Percentiles rank a stretch among this genome's conserved stretches.
Evolutionary conservation across 1,139 yeast genomes (phyloP).

Genomic region (Schwanniomyces etchellsii): DNA sequence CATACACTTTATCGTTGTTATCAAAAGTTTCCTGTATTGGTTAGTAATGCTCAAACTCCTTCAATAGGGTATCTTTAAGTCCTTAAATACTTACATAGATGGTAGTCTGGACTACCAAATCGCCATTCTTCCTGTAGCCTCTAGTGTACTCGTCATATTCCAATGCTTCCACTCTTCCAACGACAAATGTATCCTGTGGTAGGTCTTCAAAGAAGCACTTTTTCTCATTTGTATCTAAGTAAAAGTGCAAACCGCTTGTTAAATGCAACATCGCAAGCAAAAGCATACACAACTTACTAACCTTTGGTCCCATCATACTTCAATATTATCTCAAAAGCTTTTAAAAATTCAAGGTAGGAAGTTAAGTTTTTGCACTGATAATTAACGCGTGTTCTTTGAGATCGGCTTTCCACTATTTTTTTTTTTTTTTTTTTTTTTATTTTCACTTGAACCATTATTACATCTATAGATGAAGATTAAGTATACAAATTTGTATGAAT

Average conservation of each 20-base stretch:
- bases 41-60: slow-evolving; percentile 10
- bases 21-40: slow-evolving; percentile 39
- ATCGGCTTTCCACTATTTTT: no score
- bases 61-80: no score
- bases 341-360: neutral
- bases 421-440: neutral
- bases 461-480: slow-evolving; percentile 5
- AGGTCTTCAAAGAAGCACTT: slow-evolving; percentile 45
- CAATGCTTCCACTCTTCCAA: slow-evolving; percentile 40
- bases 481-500: slow-evolving; percentile 1
- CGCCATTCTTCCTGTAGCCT: slow-evolving; percentile 24
- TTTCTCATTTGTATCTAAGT: slow-evolving; percentile 39
- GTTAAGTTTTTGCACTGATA: slow-evolving; percentile 1
- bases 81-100: slow-evolving; percentile 27
- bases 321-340: neutral
- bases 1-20: slow-evolving; percentile 39
- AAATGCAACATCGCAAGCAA: slow-evolving; percentile 13
- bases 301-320: neutral
- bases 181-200: slow-evolving; percentile 36
- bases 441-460: no score
- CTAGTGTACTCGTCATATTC: slow-evolving; percentile 27
- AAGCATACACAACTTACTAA: slow-evolving; percentile 4
- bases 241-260: slow-evolving; percentile 37
- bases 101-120: slow-evolving; percentile 35
- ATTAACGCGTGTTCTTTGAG: slow-evolving; percentile 10